Base-by-base conservation (phyloP, 768 basidiomycete genomes). In the Russula sp. region DNA sequence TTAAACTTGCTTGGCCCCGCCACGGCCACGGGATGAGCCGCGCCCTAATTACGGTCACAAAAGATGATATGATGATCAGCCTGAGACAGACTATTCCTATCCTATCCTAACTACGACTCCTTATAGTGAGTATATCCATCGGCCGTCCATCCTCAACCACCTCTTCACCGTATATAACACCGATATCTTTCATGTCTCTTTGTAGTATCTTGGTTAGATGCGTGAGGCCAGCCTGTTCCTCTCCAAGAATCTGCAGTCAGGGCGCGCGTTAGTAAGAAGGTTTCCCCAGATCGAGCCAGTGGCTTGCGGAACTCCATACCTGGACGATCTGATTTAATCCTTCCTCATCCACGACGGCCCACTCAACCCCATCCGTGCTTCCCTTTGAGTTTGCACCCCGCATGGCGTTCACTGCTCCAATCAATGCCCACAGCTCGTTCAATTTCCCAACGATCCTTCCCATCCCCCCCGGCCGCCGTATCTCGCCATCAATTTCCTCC, bases 271-370 rank as follows among this genome's bases (percentile, higher is more conserved):
- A 53, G 59, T 59, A 11, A 50, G 50, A 51, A 4, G 1, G 27
- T 13, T 16, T 47, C n/a, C 14, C 55, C 40, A 11, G 37, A 56
- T 56, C 62, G 40, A 42, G 20, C 61, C 35, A 34, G 8, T 44
- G 31, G 66, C 53, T 54, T 55, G 55, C 18, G 34, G 63, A 63
- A 55, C 16, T 52, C 70, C 78, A 18, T 62, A 89, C 89, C 80
- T 88, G 85, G 4, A 85, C 78, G 59, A 94, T 84, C 72, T 89
- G 85, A 52, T 83, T 78, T 59, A 94, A 74, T 1, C 91, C 91
- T 1, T 91, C 89, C 69, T 91, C 89, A 71, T 94, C 92, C 3
- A 89, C 88, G n/a, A 93, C 89, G 0, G 84, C 82, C 90, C 90
- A 92, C 68, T 86, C 88, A 8, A 80, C 78, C 32, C 77, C 79